Percentiles rank a stretch among this genome's conserved stretches.
These are phyloP conservation scores for Penicillium olsonii DNA, from an alignment of 2,329 filamentous ascomycete species.

Conservation along the genomic window DNA sequence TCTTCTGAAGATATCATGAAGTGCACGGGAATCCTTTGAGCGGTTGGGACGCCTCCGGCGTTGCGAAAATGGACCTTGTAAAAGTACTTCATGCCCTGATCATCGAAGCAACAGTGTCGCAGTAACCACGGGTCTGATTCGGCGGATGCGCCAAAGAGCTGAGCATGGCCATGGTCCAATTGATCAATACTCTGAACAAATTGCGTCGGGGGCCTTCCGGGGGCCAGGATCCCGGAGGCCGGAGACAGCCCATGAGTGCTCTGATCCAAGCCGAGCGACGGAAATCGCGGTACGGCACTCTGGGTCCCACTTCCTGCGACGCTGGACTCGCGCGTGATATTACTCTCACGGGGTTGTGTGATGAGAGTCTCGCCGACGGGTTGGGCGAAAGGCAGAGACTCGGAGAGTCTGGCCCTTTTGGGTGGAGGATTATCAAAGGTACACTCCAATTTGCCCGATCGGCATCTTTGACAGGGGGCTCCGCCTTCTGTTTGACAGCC, in stretches of 20 bases:
- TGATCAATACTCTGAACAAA: constrained; percentile 34
- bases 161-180: constrained; percentile 30
- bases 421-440: constrained; percentile 28
- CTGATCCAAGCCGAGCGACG: constrained; percentile 16
- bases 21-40: constrained; percentile 37
- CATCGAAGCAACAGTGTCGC: constrained; percentile 40
- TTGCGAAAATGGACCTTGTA: constrained; percentile 42
- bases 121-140: constrained; percentile 41
- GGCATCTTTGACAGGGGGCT: constrained; percentile 28
- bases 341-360: not conserved
- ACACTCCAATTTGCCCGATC: constrained; percentile 25
- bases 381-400: constrained; percentile 11
- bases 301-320: constrained; percentile 7
- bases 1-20: constrained; percentile 30
- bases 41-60: constrained; percentile 38
- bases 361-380: constrained; percentile 8
- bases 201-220: constrained; percentile 23
- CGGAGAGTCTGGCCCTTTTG: constrained; percentile 20
- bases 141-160: constrained; percentile 35
- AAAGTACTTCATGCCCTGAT: constrained; percentile 37
- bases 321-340: constrained; percentile 6
- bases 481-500: constrained; percentile 30
- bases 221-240: constrained; percentile 17
- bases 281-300: constrained; percentile 10
- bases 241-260: constrained; percentile 15